Evolutionary conservation across 345 rosid species (phyloP), one percentile per base, ranked within the genome.

Genomic region (Eucalyptus regnans): DNA sequence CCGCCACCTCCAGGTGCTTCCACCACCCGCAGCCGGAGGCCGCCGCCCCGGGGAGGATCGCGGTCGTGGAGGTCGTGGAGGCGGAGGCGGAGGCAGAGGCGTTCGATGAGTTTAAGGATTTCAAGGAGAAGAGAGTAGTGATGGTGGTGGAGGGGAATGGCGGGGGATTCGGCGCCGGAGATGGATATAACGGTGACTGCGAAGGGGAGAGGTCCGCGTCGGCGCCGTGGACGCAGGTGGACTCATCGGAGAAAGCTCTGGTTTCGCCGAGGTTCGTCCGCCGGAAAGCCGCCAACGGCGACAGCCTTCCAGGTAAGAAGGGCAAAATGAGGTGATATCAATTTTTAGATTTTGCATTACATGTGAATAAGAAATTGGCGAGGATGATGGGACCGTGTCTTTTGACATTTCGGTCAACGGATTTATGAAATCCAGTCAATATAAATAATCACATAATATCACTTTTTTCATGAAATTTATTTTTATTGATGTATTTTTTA

Each of bases 1-100:
- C 87, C 76, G 95, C 94, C 56, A 90, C 96, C 58, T 94, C 98
- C 4, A 90, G 91, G 71, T 86, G 86, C 90, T 48, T 85, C 87
- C 37, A 31, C 87, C 52, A 29, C 25, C 56, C 87, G 12, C 54
- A 15, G 33, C 87, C 87, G 13, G 87, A 48, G 20, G 86, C 49
- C 51, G 22, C 44, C 31, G 4, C 20, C 18, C 86, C 1, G 31
- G 14, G 13, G 62, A 56, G 25, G 52, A 50, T 23, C 86, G 23
- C 27, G 51, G 87, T 50, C 16, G 12, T n/a, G 12, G 31, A 25
- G 68, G 88, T 58, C 76, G 49, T 52, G 50, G 25, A 37, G 37
- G 71, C 11, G 25, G 33, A 41, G 41, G 41, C 25, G 22, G 50
- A 62, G 50, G 52, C 33, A 14, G 29, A 29, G 49, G 86, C 66